Conservation (phyloP, 495 filamentous ascomycete species). For the Penicillium ucsense region DNA sequence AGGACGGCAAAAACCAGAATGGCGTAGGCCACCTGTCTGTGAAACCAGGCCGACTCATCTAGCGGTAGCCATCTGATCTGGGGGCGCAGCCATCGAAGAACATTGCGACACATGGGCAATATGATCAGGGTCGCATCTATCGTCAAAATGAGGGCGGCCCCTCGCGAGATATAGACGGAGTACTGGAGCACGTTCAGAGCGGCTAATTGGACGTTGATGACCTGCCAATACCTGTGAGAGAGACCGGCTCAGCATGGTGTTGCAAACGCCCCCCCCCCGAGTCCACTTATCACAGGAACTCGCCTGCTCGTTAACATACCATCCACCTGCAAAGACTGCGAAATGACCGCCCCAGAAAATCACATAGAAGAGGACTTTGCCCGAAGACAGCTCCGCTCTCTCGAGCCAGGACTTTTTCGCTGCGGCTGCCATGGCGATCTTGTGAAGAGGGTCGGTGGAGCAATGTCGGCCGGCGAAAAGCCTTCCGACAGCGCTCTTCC, state of each 20-base stretch:
- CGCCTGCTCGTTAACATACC: slow-evolving; percentile 41
- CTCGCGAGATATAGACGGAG: slow-evolving; percentile 94
- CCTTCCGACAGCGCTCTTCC: background rate
- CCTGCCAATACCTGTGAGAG: slow-evolving; percentile 64
- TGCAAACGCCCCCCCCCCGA: too few species aligned
- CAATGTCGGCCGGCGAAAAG: slow-evolving; percentile 16
- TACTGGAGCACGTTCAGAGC: slow-evolving; percentile 72
- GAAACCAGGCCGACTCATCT: slow-evolving; percentile 94
- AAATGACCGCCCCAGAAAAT: slow-evolving; percentile 81
- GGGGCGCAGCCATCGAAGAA: slow-evolving; percentile 73
- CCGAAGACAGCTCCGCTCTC: slow-evolving; percentile 51
- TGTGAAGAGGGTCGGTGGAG: background rate
- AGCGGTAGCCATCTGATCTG: slow-evolving; percentile 83
- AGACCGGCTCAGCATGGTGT: background rate
- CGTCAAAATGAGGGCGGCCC: slow-evolving; percentile 72
- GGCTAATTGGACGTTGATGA: slow-evolving; percentile 50
- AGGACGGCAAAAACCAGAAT: slow-evolving; percentile 73
- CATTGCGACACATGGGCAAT: slow-evolving; percentile 87
- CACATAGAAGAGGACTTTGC: slow-evolving; percentile 70
- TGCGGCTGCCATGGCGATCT: slow-evolving; percentile 7
- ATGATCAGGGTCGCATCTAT: slow-evolving; percentile 83
- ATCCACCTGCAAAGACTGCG: slow-evolving; percentile 76
- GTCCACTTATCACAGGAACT: too few species aligned
- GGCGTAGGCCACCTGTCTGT: slow-evolving; percentile 88
- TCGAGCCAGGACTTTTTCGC: slow-evolving; percentile 9